phyloP scores from a whole-genome alignment of 2,329 filamentous ascomycete species.

The Trichoderma sp. region DNA sequence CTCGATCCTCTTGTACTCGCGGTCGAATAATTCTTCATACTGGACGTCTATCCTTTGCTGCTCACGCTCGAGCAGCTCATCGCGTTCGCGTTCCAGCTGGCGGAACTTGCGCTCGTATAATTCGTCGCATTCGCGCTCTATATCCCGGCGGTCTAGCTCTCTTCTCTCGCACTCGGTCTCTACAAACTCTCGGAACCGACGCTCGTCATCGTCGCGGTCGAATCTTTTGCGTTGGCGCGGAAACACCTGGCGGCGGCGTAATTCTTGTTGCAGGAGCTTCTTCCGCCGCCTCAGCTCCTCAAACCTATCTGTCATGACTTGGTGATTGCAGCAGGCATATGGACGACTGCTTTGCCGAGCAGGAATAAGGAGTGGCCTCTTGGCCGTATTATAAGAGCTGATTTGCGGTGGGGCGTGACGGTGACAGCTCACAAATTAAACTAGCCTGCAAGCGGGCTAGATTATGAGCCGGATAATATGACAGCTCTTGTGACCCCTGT shows the following conservation, averaged over 20 bases:
- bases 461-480: background rate
- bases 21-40: slow-evolving; percentile 3
- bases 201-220: slow-evolving; percentile 3
- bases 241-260: background rate
- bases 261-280: background rate
- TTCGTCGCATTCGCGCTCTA: background rate
- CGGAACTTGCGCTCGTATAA: background rate
- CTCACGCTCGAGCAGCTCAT: background rate
- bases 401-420: background rate
- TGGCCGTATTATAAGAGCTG: slow-evolving; percentile 3
- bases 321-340: background rate
- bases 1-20: background rate
- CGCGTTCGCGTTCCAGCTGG: slow-evolving; percentile 4
- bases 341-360: background rate
- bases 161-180: background rate
- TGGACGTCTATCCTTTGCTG: background rate
- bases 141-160: background rate
- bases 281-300: background rate
- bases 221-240: slow-evolving; percentile 5
- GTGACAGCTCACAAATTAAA: slow-evolving; percentile 9
- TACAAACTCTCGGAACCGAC: background rate
- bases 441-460: background rate
- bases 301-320: background rate
- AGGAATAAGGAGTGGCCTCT: background rate
- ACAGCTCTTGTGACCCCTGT: background rate